Conservation (phyloP, 345 rosid genomes). For the Aegle marmelos region DNA sequence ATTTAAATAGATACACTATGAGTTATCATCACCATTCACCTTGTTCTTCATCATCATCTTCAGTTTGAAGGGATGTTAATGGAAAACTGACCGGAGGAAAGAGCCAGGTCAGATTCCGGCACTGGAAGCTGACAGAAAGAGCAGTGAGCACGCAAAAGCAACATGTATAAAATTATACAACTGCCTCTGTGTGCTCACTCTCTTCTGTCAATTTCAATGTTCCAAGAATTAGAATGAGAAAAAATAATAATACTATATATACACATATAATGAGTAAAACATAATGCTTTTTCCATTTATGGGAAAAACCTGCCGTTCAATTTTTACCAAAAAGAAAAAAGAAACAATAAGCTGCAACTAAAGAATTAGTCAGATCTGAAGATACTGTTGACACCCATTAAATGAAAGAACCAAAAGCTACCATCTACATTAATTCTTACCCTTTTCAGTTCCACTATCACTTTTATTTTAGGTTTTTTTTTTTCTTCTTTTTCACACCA, state of each 20-base stretch:
- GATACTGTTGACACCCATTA: slow-evolving; percentile 27
- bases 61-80: background rate
- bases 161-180: slow-evolving; percentile 54
- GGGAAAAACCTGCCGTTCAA: slow-evolving; percentile 4
- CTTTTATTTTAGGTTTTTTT: slow-evolving; percentile 32
- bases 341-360: background rate
- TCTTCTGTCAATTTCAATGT: slow-evolving; percentile 94
- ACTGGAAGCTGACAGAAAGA: slow-evolving; percentile 90
- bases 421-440: slow-evolving; percentile 14
- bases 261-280: background rate
- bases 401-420: slow-evolving; percentile 29
- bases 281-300: slow-evolving; percentile 14
- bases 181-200: slow-evolving; percentile 98
- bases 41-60: background rate
- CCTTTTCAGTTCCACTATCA: background rate
- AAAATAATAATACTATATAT: background rate
- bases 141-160: slow-evolving; percentile 96
- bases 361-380: slow-evolving; percentile 54
- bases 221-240: slow-evolving; percentile 16
- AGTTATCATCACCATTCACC: slow-evolving; percentile 4
- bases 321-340: background rate
- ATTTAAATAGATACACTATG: background rate
- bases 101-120: slow-evolving; percentile 28
- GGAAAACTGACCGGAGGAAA: slow-evolving; percentile 5
- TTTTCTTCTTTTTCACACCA: background rate